Conservation (phyloP, 2,329 filamentous ascomycete genomes). For the Calonectria montana region DNA sequence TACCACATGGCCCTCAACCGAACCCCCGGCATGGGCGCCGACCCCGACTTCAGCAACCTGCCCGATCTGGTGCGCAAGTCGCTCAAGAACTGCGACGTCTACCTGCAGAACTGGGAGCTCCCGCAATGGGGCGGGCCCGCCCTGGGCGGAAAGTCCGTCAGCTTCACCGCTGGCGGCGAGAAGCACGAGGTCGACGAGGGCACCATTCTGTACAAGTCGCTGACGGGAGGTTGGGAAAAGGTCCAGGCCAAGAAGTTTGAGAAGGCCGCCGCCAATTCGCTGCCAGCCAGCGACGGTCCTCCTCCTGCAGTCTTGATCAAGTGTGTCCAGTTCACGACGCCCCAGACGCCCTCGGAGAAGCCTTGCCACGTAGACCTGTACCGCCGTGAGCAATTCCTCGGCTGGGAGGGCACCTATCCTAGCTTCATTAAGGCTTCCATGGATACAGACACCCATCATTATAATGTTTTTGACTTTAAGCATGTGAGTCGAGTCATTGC, state of each 20-base stretch:
- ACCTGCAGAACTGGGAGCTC: constrained; percentile 45
- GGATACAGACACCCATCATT: constrained; percentile 44
- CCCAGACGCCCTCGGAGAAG: constrained; percentile 5
- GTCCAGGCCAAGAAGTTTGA: constrained; percentile 18
- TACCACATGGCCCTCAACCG: constrained; percentile 39
- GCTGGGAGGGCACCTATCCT: constrained; percentile 42
- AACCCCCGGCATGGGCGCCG: constrained; percentile 24
- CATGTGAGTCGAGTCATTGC: too few species aligned
- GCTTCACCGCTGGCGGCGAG: constrained; percentile 31
- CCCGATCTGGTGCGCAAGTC: constrained; percentile 42
- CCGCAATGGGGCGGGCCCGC: constrained; percentile 39
- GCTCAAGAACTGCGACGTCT: constrained; percentile 46
- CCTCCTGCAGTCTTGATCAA: constrained; percentile 42
- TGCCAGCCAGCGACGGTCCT: constrained; percentile 15
- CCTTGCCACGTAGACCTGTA: constrained; percentile 39
- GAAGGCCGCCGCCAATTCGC: background rate
- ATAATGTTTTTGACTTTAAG: constrained; percentile 40
- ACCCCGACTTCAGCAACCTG: constrained; percentile 33
- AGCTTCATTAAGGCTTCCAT: constrained; percentile 45
- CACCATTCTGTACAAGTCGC: constrained; percentile 37
- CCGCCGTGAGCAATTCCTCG: constrained; percentile 41
- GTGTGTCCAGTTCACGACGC: constrained; percentile 25
- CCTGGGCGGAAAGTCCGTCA: constrained; percentile 14
- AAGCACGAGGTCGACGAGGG: constrained; percentile 27
- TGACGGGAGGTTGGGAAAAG: constrained; percentile 31